Conservation (phyloP, 2,329 filamentous ascomycete species). For the Drechslerella dactyloides region DNA sequence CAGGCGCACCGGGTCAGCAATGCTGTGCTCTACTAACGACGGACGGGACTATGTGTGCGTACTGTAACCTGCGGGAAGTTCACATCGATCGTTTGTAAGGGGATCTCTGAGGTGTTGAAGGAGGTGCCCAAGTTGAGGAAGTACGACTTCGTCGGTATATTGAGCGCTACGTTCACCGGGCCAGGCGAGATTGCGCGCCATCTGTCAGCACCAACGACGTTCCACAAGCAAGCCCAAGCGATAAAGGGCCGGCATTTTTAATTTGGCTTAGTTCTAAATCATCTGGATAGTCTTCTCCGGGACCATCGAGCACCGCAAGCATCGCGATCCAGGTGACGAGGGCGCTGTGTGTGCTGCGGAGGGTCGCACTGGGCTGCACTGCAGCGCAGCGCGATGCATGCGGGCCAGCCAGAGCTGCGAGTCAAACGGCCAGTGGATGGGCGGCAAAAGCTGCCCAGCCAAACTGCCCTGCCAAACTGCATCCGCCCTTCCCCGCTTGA, state of each 20-base stretch:
- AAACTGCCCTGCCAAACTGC: not conserved
- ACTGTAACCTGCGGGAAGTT: slow-evolving; percentile 41
- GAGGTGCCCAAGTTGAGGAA: slow-evolving; percentile 39
- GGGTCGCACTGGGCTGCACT: slow-evolving; percentile 2
- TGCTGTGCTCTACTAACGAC: too few relatives aligned
- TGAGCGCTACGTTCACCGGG: slow-evolving; percentile 13
- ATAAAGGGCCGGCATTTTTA: not conserved
- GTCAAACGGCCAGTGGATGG: not conserved
- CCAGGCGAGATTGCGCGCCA: not conserved
- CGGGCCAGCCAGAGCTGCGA: not conserved
- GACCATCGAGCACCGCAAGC: too few relatives aligned
- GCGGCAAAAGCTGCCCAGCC: not conserved
- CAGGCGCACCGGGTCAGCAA: slow-evolving; percentile 3
- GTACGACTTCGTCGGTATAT: slow-evolving; percentile 32
- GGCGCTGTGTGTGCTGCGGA: not conserved
- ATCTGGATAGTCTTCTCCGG: too few relatives aligned
- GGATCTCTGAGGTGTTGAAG: slow-evolving; percentile 40
- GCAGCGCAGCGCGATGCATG: slow-evolving; percentile 1
- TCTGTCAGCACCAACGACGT: slow-evolving; percentile 24
- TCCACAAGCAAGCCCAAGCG: not conserved
- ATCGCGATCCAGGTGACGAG: too few relatives aligned
- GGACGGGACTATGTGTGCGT: not conserved
- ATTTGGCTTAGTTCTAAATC: not conserved
- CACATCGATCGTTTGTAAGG: slow-evolving; percentile 37
- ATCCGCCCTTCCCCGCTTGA: slow-evolving; percentile 5